phyloP scores from a whole-genome alignment of 2,329 filamentous ascomycete species.

The Aspergillus sp. region DNA sequence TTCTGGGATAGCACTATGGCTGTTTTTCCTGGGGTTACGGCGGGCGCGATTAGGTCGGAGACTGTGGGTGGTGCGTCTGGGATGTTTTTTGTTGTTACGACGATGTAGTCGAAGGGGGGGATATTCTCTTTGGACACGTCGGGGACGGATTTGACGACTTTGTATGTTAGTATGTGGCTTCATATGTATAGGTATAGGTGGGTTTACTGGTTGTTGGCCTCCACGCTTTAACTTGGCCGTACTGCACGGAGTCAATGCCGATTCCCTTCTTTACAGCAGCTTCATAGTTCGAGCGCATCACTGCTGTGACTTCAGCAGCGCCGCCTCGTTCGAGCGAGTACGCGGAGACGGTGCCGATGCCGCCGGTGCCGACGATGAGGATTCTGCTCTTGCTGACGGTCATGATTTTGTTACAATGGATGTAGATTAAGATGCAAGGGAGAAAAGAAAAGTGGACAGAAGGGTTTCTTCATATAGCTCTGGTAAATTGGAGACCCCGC shows the following conservation, averaged over 20 bases:
- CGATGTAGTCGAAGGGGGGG: conserved; percentile 53
- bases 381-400: background rate
- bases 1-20: conserved; percentile 61
- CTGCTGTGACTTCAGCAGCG: background rate
- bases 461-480: too few relatives aligned
- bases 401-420: background rate
- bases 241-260: background rate
- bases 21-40: conserved; percentile 53
- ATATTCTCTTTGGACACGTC: conserved; percentile 31
- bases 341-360: background rate
- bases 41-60: conserved; percentile 51
- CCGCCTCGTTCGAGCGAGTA: background rate
- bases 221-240: background rate
- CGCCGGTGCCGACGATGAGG: background rate
- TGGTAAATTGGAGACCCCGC: too few relatives aligned
- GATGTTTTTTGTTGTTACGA: conserved; percentile 60
- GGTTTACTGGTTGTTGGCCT: background rate
- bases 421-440: too few relatives aligned
- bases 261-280: background rate
- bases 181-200: background rate
- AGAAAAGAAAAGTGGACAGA: too few relatives aligned
- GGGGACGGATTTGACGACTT: conserved; percentile 45
- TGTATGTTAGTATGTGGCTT: background rate
- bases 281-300: background rate
- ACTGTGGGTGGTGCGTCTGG: conserved; percentile 54